phyloP scores from a whole-genome alignment of 805 yeast genomes.

The Hanseniaspora singularis region DNA sequence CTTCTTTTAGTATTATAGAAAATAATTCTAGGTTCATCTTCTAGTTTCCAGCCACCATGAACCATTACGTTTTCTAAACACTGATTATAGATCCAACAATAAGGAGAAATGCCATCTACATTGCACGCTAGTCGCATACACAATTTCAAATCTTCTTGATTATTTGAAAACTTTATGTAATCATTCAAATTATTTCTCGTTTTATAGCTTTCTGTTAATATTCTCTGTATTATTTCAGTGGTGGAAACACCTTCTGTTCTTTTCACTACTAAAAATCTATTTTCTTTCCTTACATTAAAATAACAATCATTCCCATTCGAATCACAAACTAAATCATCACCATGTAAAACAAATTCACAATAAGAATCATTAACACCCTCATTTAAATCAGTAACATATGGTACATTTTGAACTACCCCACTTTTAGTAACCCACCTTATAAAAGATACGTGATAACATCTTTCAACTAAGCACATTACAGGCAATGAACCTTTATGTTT shows the following conservation, averaged over 20 bases:
- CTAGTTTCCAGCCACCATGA: slow-evolving; percentile 19
- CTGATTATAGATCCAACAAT: slow-evolving; percentile 47
- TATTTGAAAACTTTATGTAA: background rate
- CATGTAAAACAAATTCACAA: slow-evolving; percentile 92
- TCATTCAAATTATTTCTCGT: slow-evolving; percentile 10
- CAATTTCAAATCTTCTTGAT: slow-evolving; percentile 18
- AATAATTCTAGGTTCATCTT: slow-evolving; percentile 17
- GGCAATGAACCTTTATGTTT: slow-evolving; percentile 88
- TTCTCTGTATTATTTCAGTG: slow-evolving; percentile 84
- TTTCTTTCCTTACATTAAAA: slow-evolving; percentile 65
- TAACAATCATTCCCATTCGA: slow-evolving; percentile 93
- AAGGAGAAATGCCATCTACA: slow-evolving; percentile 41
- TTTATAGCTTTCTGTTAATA: slow-evolving; percentile 37
- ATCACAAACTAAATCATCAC: slow-evolving; percentile 95
- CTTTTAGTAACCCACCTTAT: slow-evolving; percentile 69
- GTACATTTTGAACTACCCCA: slow-evolving; percentile 60
- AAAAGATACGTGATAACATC: slow-evolving; percentile 74
- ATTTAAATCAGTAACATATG: slow-evolving; percentile 67
- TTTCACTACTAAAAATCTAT: slow-evolving; percentile 82
- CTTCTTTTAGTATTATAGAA: slow-evolving; percentile 63
- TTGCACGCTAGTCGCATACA: slow-evolving; percentile 48
- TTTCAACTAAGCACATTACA: slow-evolving; percentile 74
- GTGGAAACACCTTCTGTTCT: slow-evolving; percentile 91
- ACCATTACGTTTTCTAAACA: slow-evolving; percentile 28
- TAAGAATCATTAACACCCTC: slow-evolving; percentile 67